phyloP scores from a whole-genome alignment of 108 stramenopile species.

The Fragilariopsis cylindrus region DNA sequence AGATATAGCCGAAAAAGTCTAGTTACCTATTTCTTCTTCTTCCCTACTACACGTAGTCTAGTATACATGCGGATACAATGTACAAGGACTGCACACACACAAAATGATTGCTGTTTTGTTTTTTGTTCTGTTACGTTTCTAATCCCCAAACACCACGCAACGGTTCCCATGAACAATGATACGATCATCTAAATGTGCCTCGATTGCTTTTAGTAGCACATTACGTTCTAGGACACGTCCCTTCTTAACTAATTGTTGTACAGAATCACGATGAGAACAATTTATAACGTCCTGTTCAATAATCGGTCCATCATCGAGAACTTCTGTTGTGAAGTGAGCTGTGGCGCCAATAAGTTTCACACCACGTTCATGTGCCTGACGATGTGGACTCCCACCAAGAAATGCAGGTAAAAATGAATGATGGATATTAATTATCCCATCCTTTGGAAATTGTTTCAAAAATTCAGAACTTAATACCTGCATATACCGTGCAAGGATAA shows the following conservation, averaged over 20 bases:
- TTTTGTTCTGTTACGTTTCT: background rate
- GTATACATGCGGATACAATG: too few relatives aligned
- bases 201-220: conserved; percentile 72
- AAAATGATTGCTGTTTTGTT: background rate
- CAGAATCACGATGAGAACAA: conserved; percentile 74
- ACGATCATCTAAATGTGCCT: conserved; percentile 81
- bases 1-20: too few relatives aligned
- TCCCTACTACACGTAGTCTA: too few relatives aligned
- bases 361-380: conserved; percentile 78
- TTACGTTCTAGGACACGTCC: conserved; percentile 74
- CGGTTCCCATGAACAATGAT: conserved; percentile 81
- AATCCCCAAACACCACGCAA: conserved; percentile 77
- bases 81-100: too few relatives aligned
- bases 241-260: conserved; percentile 73
- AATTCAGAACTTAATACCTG: conserved; percentile 74
- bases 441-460: conserved; percentile 49
- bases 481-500: conserved; percentile 88
- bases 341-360: conserved; percentile 90
- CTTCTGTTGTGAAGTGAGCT: conserved; percentile 72
- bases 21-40: too few relatives aligned
- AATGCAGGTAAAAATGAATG: conserved; percentile 90
- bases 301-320: conserved; percentile 86
- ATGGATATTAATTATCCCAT: conserved; percentile 85
- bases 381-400: conserved; percentile 70
- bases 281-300: conserved; percentile 68